phyloP scores from a whole-genome alignment of 2,329 filamentous ascomycete genomes.

The Thielaviopsis punctulata region DNA sequence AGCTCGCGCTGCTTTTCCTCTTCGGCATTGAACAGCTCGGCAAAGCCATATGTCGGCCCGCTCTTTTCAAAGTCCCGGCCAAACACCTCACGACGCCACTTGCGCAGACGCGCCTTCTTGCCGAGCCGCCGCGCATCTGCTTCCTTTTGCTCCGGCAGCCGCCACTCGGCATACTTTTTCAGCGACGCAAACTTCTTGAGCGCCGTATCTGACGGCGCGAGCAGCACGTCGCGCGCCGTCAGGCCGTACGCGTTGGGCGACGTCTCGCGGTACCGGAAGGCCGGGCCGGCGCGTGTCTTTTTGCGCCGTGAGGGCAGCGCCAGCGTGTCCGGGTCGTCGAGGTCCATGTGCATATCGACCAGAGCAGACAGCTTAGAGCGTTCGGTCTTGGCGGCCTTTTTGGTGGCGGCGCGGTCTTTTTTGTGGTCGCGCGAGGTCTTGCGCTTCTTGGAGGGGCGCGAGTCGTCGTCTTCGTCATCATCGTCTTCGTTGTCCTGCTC shows the following conservation, averaged over 20 bases:
- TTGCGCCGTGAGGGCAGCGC: slow-evolving; percentile 13
- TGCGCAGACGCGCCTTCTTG: slow-evolving; percentile 77
- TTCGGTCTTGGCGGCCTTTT: slow-evolving; percentile 64
- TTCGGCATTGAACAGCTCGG: slow-evolving; percentile 19
- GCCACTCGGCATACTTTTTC: slow-evolving; percentile 85
- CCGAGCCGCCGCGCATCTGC: slow-evolving; percentile 75
- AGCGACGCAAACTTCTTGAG: slow-evolving; percentile 84
- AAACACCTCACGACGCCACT: slow-evolving; percentile 61
- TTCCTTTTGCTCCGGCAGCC: slow-evolving; percentile 75
- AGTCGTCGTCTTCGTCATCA: slow-evolving; percentile 25
- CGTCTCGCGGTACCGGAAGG: slow-evolving; percentile 88
- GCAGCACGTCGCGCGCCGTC: slow-evolving; percentile 74
- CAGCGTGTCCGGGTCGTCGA: slow-evolving; percentile 47
- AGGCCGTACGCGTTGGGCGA: slow-evolving; percentile 81
- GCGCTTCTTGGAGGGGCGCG: slow-evolving; percentile 34
- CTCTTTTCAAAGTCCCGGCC: slow-evolving; percentile 38
- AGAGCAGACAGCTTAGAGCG: slow-evolving; percentile 71
- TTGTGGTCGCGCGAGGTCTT: slow-evolving; percentile 44
- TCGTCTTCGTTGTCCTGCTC: slow-evolving; percentile 22
- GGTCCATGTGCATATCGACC: slow-evolving; percentile 63
- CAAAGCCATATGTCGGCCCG: slow-evolving; percentile 42
- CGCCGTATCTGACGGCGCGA: slow-evolving; percentile 66
- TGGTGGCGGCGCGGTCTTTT: slow-evolving; percentile 36
- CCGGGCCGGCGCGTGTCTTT: slow-evolving; percentile 16
- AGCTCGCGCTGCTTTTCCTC: slow-evolving; percentile 17